Percentiles rank a stretch among this genome's conserved stretches.
phyloP scores from a whole-genome alignment of 495 filamentous ascomycete species.

The Xylaria intraflava region DNA sequence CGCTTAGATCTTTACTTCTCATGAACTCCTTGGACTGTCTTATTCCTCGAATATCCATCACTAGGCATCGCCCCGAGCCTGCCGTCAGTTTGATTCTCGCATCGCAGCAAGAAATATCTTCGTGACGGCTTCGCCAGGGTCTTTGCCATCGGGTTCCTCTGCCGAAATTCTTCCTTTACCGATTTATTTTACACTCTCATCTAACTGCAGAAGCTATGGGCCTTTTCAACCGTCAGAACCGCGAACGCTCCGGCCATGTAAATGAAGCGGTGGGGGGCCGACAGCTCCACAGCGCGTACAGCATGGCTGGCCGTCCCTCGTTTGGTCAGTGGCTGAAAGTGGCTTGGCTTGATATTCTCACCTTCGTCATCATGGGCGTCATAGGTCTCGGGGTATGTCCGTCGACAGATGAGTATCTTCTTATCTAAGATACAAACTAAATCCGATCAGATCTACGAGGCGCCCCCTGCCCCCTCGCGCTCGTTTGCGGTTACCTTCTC shows the following conservation, averaged over 20 bases:
- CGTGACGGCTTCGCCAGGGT: not conserved
- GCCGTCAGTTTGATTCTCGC: too few species aligned
- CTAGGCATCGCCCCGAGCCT: too few species aligned
- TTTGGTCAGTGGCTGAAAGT: constrained; percentile 53
- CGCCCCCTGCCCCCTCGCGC: constrained; percentile 48
- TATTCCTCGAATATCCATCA: too few species aligned
- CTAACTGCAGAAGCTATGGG: constrained; percentile 14
- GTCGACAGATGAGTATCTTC: not conserved
- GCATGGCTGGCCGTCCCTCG: constrained; percentile 36
- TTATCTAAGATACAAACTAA: not conserved
- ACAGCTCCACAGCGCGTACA: constrained; percentile 19
- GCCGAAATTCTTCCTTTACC: too few species aligned
- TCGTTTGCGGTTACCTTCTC: constrained; percentile 53
- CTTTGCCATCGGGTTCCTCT: too few species aligned
- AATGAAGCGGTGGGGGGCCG: constrained; percentile 11
- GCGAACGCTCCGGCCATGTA: constrained; percentile 2
- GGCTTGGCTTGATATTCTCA: constrained; percentile 53
- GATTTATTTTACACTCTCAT: not conserved
- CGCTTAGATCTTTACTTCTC: too few species aligned
- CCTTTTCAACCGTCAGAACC: constrained; percentile 21
- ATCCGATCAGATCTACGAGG: constrained; percentile 45
- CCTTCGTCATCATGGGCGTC: constrained; percentile 50
- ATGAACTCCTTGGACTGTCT: too few species aligned
- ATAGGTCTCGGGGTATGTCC: constrained; percentile 50
- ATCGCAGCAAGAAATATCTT: too few species aligned